These are phyloP conservation scores for Dryas drummondii DNA, from an alignment of 306 rosid species.

Conservation along the genomic window DNA sequence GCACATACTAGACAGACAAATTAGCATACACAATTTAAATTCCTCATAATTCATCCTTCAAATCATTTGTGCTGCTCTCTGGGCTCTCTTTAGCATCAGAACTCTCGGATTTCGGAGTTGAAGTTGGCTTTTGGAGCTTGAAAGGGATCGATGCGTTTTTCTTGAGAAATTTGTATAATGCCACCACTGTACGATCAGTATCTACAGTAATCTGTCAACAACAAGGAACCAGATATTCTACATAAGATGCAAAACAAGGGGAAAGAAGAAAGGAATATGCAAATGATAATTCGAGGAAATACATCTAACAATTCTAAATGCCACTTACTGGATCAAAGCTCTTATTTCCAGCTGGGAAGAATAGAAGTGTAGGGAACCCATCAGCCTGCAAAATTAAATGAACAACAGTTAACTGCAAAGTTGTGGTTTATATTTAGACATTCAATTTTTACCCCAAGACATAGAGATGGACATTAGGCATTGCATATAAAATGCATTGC, in stretches of 20 bases:
- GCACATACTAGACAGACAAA: constrained; percentile 23
- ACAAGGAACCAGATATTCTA: constrained; percentile 25
- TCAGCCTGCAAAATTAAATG: constrained; percentile 43
- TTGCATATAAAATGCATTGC: not conserved
- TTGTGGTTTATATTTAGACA: not conserved
- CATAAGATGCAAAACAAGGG: not conserved
- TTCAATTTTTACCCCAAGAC: not conserved
- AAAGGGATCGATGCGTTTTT: constrained; percentile 95
- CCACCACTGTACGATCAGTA: constrained; percentile 86
- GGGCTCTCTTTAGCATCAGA: constrained; percentile 50
- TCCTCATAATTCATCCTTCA: constrained; percentile 81
- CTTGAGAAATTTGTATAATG: constrained; percentile 90
- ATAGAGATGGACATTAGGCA: not conserved
- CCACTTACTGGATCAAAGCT: constrained; percentile 64
- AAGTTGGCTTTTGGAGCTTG: constrained; percentile 84
- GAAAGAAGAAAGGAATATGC: not conserved
- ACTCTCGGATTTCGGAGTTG: constrained; percentile 44
- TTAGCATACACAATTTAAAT: constrained; percentile 6
- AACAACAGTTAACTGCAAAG: constrained; percentile 2
- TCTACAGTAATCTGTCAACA: constrained; percentile 73
- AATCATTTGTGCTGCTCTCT: constrained; percentile 40
- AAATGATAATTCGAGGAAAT: not conserved
- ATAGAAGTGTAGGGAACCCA: constrained; percentile 61
- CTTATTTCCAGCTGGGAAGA: constrained; percentile 71
- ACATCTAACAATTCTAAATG: not conserved